Conservation (phyloP, 2,329 filamentous ascomycete genomes). For the Fusarium virguliforme region DNA sequence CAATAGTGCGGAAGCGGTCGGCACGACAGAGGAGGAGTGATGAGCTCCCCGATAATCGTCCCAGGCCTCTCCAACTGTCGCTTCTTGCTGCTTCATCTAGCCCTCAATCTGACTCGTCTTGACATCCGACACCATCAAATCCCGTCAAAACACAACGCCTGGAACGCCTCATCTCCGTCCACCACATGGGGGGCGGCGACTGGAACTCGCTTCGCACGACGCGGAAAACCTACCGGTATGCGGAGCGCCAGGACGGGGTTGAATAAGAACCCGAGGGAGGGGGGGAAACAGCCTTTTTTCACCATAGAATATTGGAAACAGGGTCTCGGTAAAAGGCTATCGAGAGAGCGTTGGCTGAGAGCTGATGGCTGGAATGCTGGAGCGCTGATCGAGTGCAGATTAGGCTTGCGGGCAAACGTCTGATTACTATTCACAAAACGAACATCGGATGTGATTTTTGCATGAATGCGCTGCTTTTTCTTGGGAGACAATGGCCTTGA, state of each 20-base stretch:
- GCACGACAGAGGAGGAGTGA: no score
- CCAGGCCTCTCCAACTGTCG: no score
- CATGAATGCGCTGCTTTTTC: background rate
- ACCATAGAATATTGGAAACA: conserved; percentile 29
- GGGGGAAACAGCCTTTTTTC: conserved; percentile 10
- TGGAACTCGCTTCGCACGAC: conserved; percentile 1
- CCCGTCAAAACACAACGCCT: background rate
- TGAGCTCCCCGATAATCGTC: no score
- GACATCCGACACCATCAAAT: no score
- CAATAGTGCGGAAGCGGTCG: no score
- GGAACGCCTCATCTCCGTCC: background rate
- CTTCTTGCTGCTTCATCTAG: no score
- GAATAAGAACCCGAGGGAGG: background rate
- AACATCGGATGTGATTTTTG: background rate
- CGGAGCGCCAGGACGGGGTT: background rate
- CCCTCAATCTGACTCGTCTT: no score
- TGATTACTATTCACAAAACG: background rate
- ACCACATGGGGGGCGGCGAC: background rate
- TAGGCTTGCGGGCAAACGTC: background rate
- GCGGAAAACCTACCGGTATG: conserved; percentile 2
- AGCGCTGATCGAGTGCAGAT: conserved; percentile 6
- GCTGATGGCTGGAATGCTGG: conserved; percentile 26
- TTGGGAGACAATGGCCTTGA: background rate
- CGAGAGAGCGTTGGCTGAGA: background rate
- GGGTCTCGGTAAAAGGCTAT: background rate